A percentile compares a stretch with the other conserved stretches of the same genome.
Conservation (phyloP, 176 grass and related monocot genomes). For the Ensete glaucum region DNA sequence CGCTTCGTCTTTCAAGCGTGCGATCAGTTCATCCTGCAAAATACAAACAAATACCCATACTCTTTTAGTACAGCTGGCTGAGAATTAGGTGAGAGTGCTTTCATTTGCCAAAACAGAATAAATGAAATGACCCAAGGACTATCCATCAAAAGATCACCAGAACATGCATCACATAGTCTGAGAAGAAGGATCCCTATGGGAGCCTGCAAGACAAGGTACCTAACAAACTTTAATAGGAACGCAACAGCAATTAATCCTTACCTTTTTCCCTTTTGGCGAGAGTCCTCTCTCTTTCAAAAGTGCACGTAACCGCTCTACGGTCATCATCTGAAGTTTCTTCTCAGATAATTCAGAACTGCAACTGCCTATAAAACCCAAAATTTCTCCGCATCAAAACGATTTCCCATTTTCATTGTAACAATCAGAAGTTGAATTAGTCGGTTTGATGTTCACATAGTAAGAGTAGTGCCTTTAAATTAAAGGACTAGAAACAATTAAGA, state of each 20-base stretch:
- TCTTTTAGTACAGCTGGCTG: neutral
- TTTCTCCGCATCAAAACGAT: neutral
- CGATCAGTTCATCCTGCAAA: conserved; percentile 49
- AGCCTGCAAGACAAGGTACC: neutral
- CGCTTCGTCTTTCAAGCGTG: conserved; percentile 28
- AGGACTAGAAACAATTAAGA: too few relatives aligned
- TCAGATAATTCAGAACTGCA: conserved; percentile 50
- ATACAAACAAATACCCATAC: neutral
- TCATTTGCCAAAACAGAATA: neutral
- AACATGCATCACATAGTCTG: neutral
- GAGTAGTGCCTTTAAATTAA: too few relatives aligned
- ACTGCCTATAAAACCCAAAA: conserved; percentile 20
- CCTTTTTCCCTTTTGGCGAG: conserved; percentile 79
- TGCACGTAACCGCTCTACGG: conserved; percentile 59
- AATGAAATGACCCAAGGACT: neutral
- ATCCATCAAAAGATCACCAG: too few relatives aligned
- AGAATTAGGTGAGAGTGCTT: neutral
- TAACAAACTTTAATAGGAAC: neutral
- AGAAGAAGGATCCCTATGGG: neutral
- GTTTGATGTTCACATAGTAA: too few relatives aligned
- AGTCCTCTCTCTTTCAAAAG: conserved; percentile 77
- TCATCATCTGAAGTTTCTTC: conserved; percentile 60
- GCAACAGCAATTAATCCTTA: conserved; percentile 7
- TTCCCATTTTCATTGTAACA: neutral
- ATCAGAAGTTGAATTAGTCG: too few relatives aligned